phyloP scores from a whole-genome alignment of 768 basidiomycete species.

The Mycena galopus region DNA sequence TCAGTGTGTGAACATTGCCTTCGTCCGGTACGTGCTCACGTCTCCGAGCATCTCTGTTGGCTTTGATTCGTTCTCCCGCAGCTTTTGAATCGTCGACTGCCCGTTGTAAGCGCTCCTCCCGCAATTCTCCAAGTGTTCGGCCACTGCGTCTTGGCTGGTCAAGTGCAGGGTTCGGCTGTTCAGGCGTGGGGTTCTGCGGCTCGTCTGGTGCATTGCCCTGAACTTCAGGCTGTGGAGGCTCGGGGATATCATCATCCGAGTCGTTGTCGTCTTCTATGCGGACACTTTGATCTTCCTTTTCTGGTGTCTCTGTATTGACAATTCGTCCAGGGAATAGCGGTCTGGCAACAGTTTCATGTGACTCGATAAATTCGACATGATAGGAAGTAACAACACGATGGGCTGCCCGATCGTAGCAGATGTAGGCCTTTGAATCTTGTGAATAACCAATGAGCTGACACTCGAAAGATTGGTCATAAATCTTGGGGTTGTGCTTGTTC shows the following conservation, averaged over 20 bases:
- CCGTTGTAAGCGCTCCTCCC: neutral
- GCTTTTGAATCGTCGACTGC: neutral
- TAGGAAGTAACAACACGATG: conserved; percentile 38
- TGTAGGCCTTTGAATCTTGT: conserved; percentile 48
- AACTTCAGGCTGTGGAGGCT: too few species aligned
- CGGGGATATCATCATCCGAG: neutral
- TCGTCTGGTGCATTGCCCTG: neutral
- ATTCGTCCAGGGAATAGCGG: neutral
- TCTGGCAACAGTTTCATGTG: neutral
- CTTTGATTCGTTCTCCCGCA: neutral
- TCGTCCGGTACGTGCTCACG: neutral
- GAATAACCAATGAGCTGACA: conserved; percentile 56
- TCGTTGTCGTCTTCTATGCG: neutral
- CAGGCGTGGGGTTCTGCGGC: neutral
- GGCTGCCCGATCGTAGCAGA: conserved; percentile 44
- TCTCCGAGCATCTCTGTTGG: neutral
- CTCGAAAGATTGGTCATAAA: conserved; percentile 41
- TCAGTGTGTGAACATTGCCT: neutral
- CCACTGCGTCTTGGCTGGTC: neutral
- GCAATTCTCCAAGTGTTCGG: neutral
- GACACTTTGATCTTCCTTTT: too few species aligned
- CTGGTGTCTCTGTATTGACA: neutral
- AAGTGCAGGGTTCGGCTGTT: neutral
- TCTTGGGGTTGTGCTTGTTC: conserved; percentile 47
- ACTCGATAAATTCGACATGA: conserved; percentile 45